Conservation (phyloP, 1,139 yeast species). For the Arxiozyma telluris region DNA sequence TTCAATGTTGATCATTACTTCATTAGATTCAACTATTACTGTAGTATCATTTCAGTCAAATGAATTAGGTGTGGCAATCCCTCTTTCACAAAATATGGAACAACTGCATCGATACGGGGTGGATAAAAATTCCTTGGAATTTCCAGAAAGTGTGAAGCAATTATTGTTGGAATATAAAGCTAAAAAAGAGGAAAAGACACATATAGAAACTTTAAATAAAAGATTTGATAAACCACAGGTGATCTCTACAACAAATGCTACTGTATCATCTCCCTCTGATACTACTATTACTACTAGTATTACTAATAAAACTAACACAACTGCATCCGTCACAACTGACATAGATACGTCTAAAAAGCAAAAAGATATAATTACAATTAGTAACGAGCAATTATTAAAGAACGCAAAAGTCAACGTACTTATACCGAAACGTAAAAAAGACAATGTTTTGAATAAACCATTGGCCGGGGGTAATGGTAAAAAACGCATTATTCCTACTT, state of each 20-base stretch:
- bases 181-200: slow-evolving; percentile 20
- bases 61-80: slow-evolving; percentile 69
- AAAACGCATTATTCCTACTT: slow-evolving; percentile 76
- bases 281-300: no score
- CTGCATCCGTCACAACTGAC: not conserved
- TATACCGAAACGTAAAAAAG: slow-evolving; percentile 25
- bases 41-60: slow-evolving; percentile 56
- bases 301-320: not conserved
- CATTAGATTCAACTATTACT: slow-evolving; percentile 78
- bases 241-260: not conserved
- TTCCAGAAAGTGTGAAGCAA: slow-evolving; percentile 83
- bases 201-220: slow-evolving; percentile 7
- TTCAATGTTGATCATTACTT: slow-evolving; percentile 55
- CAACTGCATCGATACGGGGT: slow-evolving; percentile 81
- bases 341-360: not conserved
- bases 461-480: slow-evolving; percentile 46
- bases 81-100: slow-evolving; percentile 54
- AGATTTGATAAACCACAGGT: slow-evolving; percentile 5
- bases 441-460: slow-evolving; percentile 25
- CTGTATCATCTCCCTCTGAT: not conserved
- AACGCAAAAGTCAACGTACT: slow-evolving; percentile 20
- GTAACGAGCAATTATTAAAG: slow-evolving; percentile 12
- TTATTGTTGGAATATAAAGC: slow-evolving; percentile 61
- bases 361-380: not conserved
- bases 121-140: slow-evolving; percentile 70